phyloP scores from a whole-genome alignment of 257 asterid species.

The Solanum chmielewskii region DNA sequence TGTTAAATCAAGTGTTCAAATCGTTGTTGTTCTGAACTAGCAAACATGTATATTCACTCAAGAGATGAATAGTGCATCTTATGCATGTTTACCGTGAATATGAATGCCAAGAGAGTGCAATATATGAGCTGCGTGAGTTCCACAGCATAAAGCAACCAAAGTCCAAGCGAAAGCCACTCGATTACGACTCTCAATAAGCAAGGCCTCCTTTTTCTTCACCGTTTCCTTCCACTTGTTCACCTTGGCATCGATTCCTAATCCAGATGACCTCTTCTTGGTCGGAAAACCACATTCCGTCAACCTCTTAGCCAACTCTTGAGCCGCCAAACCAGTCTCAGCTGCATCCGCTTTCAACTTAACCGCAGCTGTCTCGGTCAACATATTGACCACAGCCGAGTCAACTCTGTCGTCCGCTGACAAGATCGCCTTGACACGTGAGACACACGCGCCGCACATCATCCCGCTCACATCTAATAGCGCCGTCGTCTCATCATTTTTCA shows the following conservation, averaged over 20 bases:
- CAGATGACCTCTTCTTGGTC: conserved; percentile 63
- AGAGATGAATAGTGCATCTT: neutral
- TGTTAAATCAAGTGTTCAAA: neutral
- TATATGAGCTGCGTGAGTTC: conserved; percentile 77
- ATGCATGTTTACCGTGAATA: conserved; percentile 51
- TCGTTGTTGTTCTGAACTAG: neutral
- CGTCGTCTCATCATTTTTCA: conserved; percentile 20
- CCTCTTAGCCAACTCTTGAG: conserved; percentile 56
- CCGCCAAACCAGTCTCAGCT: conserved; percentile 7
- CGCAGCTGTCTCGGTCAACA: conserved; percentile 95
- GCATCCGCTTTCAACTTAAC: conserved; percentile 39
- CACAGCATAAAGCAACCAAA: conserved; percentile 88
- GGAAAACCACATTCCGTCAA: conserved; percentile 80
- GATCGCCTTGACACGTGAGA: conserved; percentile 76
- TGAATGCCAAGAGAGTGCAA: conserved; percentile 88
- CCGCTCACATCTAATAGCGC: conserved; percentile 77
- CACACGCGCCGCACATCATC: conserved; percentile 99
- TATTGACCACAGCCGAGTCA: conserved; percentile 76
- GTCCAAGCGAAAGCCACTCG: conserved; percentile 93
- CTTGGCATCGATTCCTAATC: conserved; percentile 74
- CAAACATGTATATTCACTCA: neutral
- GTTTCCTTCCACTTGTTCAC: conserved; percentile 84
- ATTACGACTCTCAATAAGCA: conserved; percentile 64
- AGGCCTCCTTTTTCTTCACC: conserved; percentile 70
- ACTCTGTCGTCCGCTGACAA: conserved; percentile 70